A percentile compares a stretch with the other conserved stretches of the same genome.
Evolutionary conservation across 2,329 filamentous ascomycete genomes (phyloP).

Genomic region (Ascochyta fabae): DNA sequence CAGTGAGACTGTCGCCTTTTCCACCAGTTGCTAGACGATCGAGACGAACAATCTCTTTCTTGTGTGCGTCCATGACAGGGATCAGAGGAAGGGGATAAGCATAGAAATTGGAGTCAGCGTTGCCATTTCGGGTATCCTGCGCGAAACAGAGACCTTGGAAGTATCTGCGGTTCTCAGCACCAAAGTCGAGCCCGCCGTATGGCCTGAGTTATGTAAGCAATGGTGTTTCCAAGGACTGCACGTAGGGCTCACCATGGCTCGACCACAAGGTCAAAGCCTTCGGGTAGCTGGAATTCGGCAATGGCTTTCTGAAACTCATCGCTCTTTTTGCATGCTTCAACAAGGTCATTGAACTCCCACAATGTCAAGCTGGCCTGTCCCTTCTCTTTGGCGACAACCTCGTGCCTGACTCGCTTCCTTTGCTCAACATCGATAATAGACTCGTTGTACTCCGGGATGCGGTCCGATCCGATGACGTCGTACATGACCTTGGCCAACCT

Average conservation of each 20-base stretch:
- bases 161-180: constrained; percentile 57
- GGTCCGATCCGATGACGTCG: constrained; percentile 61
- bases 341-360: constrained; percentile 46
- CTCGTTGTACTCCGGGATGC: constrained; percentile 62
- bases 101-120: constrained; percentile 52
- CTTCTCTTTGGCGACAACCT: constrained; percentile 55
- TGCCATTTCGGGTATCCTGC: constrained; percentile 53
- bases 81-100: constrained; percentile 49
- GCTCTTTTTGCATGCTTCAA: constrained; percentile 59
- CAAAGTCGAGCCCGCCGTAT: constrained; percentile 60
- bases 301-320: constrained; percentile 60
- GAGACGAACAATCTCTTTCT: constrained; percentile 44
- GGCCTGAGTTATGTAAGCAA: constrained; percentile 42
- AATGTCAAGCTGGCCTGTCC: constrained; percentile 56
- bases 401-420: constrained; percentile 52
- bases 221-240: neutral
- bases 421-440: constrained; percentile 58
- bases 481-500: constrained; percentile 63
- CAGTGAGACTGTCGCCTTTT: constrained; percentile 46
- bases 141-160: constrained; percentile 64
- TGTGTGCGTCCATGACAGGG: constrained; percentile 47
- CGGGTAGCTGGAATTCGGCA: constrained; percentile 59
- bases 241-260: constrained; percentile 54
- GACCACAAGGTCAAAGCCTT: constrained; percentile 62
- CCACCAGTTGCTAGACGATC: constrained; percentile 48